Conservation (phyloP, 2,329 filamentous ascomycete species). For the Ophiosphaerella narmari region DNA sequence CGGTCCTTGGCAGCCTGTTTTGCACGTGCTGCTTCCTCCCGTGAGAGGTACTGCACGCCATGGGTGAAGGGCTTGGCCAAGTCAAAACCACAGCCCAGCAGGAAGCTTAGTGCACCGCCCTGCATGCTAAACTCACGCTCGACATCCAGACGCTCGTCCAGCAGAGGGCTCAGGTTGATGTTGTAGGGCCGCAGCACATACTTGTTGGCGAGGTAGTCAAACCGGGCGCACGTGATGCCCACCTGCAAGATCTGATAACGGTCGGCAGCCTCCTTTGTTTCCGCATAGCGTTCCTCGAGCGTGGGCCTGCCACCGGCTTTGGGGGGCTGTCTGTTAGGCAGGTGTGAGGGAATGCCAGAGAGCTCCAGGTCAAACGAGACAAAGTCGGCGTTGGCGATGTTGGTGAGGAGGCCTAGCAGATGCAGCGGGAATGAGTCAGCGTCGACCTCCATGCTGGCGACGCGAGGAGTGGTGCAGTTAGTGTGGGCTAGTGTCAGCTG, state of each 20-base stretch:
- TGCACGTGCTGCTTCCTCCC: constrained; percentile 59
- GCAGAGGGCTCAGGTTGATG: constrained; percentile 63
- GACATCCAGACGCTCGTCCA: constrained; percentile 59
- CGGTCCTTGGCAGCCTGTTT: constrained; percentile 52
- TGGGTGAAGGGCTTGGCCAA: constrained; percentile 60
- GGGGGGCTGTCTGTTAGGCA: constrained; percentile 43
- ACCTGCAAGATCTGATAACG: constrained; percentile 68
- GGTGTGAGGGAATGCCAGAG: constrained; percentile 61
- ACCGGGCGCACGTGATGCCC: constrained; percentile 67
- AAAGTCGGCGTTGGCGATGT: constrained; percentile 64
- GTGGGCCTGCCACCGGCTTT: constrained; percentile 49
- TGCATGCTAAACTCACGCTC: constrained; percentile 65
- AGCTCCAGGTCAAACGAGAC: constrained; percentile 70
- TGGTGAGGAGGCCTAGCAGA: constrained; percentile 61
- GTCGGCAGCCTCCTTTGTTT: constrained; percentile 64
- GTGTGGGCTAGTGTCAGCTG: constrained; percentile 7
- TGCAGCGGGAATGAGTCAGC: constrained; percentile 54
- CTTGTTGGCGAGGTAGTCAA: constrained; percentile 53
- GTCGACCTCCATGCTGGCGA: constrained; percentile 58
- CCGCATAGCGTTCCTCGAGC: constrained; percentile 64
- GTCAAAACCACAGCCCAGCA: constrained; percentile 62
- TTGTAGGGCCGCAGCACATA: constrained; percentile 69
- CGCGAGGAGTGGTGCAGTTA: no score
- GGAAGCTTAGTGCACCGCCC: constrained; percentile 65
- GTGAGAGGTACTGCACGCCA: constrained; percentile 67